Conservation (phyloP, 345 rosid genomes). For the Eucalyptus marginata region DNA sequence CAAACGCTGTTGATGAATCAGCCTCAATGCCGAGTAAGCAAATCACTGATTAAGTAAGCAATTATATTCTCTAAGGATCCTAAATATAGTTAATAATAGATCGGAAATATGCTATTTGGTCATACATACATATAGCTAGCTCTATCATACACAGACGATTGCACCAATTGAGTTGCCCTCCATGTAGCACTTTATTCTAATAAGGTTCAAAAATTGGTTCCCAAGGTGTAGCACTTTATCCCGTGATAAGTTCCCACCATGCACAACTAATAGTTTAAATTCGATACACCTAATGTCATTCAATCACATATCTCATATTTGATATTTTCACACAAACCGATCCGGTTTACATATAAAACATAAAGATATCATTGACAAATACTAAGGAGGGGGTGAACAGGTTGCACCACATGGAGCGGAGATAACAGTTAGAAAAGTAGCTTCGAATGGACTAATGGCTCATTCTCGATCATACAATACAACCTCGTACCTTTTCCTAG, state of each 20-base stretch:
- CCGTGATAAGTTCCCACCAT: background rate
- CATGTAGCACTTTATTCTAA: background rate
- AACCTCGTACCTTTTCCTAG: background rate
- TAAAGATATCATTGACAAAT: background rate
- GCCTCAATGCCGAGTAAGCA: background rate
- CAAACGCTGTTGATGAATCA: background rate
- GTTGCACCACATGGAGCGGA: background rate
- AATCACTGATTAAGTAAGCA: background rate
- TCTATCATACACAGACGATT: background rate
- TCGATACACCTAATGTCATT: background rate
- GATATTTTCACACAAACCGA: background rate
- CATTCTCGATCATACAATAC: background rate
- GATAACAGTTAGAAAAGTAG: background rate
- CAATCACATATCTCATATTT: background rate
- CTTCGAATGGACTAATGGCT: background rate
- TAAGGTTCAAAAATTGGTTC: background rate
- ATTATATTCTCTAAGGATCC: background rate
- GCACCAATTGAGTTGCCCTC: background rate
- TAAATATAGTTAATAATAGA: background rate
- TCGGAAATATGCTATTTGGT: fast-evolving
- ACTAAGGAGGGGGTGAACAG: background rate
- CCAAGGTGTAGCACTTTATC: background rate
- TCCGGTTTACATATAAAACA: background rate
- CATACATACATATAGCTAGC: background rate
- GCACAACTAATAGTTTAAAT: background rate